Evolutionary conservation across 352 stramenopile species (phyloP).

Genomic region (Phytophthora palmivora): DNA sequence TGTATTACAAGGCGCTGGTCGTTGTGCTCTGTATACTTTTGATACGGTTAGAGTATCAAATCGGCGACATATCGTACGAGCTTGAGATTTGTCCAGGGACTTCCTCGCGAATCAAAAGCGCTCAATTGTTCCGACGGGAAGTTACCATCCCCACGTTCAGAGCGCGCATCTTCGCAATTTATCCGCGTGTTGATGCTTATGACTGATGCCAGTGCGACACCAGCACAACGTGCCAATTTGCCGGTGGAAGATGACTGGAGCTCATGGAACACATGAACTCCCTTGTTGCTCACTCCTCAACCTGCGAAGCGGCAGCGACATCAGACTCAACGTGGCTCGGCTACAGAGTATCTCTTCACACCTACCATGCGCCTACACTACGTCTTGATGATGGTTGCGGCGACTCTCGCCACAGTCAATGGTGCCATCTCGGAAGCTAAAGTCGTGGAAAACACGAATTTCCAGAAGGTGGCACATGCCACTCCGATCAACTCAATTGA

Average conservation of each 20-base stretch:
- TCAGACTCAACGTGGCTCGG: background rate
- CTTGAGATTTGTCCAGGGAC: too few species aligned
- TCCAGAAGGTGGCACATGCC: background rate
- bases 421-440: background rate
- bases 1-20: too few species aligned
- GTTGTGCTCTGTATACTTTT: too few species aligned
- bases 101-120: too few species aligned
- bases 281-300: slow-evolving; percentile 10
- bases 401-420: background rate
- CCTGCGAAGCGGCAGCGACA: background rate
- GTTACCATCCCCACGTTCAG: background rate
- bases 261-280: background rate
- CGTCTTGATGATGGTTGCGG: slow-evolving; percentile 7
- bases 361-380: slow-evolving; percentile 5
- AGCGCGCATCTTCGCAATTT: background rate
- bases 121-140: background rate
- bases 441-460: background rate
- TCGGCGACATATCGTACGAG: too few species aligned
- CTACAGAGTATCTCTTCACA: background rate
- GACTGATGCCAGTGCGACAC: background rate
- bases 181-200: background rate
- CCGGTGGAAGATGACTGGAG: background rate
- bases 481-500: background rate
- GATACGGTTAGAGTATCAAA: too few species aligned
- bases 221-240: background rate